Evolutionary conservation across 208 protist genomes (phyloP).

Genomic region (Porcisia hertigi): DNA sequence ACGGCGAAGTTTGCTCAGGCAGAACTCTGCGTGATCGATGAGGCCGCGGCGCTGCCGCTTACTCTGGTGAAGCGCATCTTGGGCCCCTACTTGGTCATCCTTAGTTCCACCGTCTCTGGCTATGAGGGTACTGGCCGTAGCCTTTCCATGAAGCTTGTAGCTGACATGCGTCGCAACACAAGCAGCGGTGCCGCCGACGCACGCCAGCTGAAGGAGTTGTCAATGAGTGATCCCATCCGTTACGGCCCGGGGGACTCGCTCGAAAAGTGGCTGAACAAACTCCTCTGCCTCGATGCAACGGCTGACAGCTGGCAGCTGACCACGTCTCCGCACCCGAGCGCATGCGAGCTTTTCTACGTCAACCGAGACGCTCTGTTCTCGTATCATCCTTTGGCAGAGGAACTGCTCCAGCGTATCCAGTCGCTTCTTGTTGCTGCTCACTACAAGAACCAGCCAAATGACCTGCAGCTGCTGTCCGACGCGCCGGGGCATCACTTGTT

Average conservation of each 20-base stretch:
- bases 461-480: slow-evolving; percentile 99
- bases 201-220: slow-evolving; percentile 93
- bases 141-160: slow-evolving; percentile 99
- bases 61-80: slow-evolving; percentile 96
- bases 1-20: slow-evolving; percentile 93
- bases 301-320: slow-evolving; percentile 47
- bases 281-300: slow-evolving; percentile 98
- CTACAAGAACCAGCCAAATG: slow-evolving; percentile 99
- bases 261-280: slow-evolving; percentile 97
- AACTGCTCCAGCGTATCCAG: slow-evolving; percentile 96
- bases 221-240: slow-evolving; percentile 97
- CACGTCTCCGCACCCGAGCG: slow-evolving; percentile 90
- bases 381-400: slow-evolving; percentile 94
- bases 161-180: slow-evolving; percentile 94
- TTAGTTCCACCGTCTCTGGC: slow-evolving; percentile 99
- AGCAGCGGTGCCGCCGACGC: slow-evolving; percentile 13
- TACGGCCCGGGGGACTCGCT: slow-evolving; percentile 96
- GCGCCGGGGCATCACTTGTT: slow-evolving; percentile 99
- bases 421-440: slow-evolving; percentile 96
- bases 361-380: slow-evolving; percentile 99
- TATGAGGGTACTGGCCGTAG: slow-evolving; percentile 99
- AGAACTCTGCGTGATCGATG: slow-evolving; percentile 99
- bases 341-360: slow-evolving; percentile 98
- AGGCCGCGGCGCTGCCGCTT: slow-evolving; percentile 99
- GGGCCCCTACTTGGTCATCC: slow-evolving; percentile 98